Evolutionary conservation across 179 eudicot species (phyloP).

Genomic region (Camellia oleifera): DNA sequence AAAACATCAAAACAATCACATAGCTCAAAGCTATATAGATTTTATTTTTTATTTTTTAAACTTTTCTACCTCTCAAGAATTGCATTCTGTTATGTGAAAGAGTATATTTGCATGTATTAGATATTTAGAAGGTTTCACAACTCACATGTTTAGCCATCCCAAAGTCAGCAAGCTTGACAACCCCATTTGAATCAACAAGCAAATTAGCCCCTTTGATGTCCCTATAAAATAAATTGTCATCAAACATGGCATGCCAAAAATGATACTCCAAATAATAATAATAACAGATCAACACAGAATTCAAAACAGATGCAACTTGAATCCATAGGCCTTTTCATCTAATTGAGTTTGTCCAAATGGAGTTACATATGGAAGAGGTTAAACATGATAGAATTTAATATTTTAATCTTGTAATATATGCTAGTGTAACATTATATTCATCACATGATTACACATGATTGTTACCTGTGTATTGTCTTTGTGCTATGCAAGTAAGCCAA

Average conservation of each 20-base stretch:
- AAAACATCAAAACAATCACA: not conserved
- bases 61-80: not conserved
- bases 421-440: not conserved
- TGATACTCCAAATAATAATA: not conserved
- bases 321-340: not conserved
- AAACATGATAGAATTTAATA: not conserved
- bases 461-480: constrained; percentile 92
- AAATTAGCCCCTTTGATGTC: constrained; percentile 96
- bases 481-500: constrained; percentile 89
- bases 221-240: constrained; percentile 36
- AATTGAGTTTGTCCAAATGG: not conserved
- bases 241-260: constrained; percentile 14
- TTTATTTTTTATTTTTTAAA: not conserved
- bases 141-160: constrained; percentile 98
- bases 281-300: not conserved
- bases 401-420: not conserved
- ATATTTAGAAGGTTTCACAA: constrained; percentile 10
- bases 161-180: constrained; percentile 98
- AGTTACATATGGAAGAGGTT: not conserved
- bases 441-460: not conserved
- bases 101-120: not conserved
- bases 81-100: not conserved
- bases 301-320: not conserved
- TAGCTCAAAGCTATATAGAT: not conserved
- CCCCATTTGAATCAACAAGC: constrained; percentile 90